A percentile compares a stretch with the other conserved stretches of the same genome.
Evolutionary conservation across 1,284 basidiomycete species (phyloP).

Genomic region (Boletus sp.): DNA sequence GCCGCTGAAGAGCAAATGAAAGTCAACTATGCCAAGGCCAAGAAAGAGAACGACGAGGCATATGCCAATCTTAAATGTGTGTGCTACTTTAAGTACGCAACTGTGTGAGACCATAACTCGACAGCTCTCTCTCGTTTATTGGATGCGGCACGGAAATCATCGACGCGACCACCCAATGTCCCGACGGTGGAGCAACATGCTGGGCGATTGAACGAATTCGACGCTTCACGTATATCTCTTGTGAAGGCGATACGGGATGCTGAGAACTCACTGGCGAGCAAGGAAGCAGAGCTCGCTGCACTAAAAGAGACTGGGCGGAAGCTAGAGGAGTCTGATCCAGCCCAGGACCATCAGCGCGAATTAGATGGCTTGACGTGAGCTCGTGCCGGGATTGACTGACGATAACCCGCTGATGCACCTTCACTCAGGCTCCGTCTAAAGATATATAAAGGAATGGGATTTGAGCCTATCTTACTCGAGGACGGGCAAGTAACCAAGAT

Average conservation of each 20-base stretch:
- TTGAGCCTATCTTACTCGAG: slow-evolving; percentile 60
- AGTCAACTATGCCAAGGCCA: slow-evolving; percentile 50
- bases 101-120: background rate
- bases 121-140: slow-evolving; percentile 63
- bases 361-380: slow-evolving; percentile 68
- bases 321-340: slow-evolving; percentile 68
- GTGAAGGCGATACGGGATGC: slow-evolving; percentile 74
- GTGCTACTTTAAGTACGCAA: slow-evolving; percentile 1
- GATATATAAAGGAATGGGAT: slow-evolving; percentile 67
- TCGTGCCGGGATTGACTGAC: background rate
- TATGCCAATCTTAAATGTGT: slow-evolving; percentile 61
- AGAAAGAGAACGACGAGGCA: slow-evolving; percentile 63
- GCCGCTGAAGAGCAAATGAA: slow-evolving; percentile 67
- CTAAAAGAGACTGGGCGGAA: slow-evolving; percentile 60
- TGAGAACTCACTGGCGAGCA: slow-evolving; percentile 60
- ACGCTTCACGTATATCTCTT: slow-evolving; percentile 59
- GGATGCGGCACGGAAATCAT: slow-evolving; percentile 68
- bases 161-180: slow-evolving; percentile 64
- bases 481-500: slow-evolving; percentile 54
- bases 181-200: slow-evolving; percentile 65
- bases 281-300: slow-evolving; percentile 64
- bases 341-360: slow-evolving; percentile 62
- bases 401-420: slow-evolving; percentile 6
- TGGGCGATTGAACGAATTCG: slow-evolving; percentile 60
- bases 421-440: slow-evolving; percentile 56